Evolutionary conservation across 495 filamentous ascomycete species (phyloP).

Genomic region (Penicillium mononematosum): DNA sequence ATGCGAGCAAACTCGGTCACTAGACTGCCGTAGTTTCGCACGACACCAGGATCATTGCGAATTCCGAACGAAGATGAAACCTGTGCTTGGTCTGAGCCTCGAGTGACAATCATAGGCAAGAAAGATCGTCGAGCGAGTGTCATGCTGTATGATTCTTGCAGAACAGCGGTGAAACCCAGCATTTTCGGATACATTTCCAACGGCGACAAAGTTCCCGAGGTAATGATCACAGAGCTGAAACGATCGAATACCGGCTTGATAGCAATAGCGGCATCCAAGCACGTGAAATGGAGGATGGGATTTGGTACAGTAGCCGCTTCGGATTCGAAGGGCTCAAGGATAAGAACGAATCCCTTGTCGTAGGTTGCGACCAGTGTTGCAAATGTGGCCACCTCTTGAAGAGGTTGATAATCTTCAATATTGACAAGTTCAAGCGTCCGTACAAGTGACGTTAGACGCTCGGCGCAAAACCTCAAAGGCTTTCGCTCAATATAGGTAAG

Average conservation of each 20-base stretch:
- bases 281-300: constrained; percentile 92
- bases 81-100: constrained; percentile 88
- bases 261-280: constrained; percentile 95
- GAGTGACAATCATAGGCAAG: constrained; percentile 94
- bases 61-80: constrained; percentile 91
- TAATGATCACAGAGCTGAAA: constrained; percentile 97
- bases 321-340: constrained; percentile 94
- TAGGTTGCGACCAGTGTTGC: constrained; percentile 98
- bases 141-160: constrained; percentile 97
- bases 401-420: constrained; percentile 94
- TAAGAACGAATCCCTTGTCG: constrained; percentile 94
- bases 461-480: constrained; percentile 90
- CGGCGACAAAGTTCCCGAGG: constrained; percentile 94
- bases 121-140: constrained; percentile 94
- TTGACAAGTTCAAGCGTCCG: constrained; percentile 94
- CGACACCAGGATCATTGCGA: constrained; percentile 89
- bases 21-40: constrained; percentile 92
- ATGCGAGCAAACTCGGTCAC: constrained; percentile 91
- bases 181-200: constrained; percentile 99
- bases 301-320: constrained; percentile 95
- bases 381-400: constrained; percentile 98
- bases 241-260: constrained; percentile 98
- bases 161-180: constrained; percentile 86
- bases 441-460: constrained; percentile 91
- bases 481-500: constrained; percentile 98